A percentile compares a stretch with the other conserved stretches of the same genome.
These are phyloP conservation scores for Colletotrichum trifolii DNA, from an alignment of 2,329 filamentous ascomycete genomes.

Conservation along the genomic window DNA sequence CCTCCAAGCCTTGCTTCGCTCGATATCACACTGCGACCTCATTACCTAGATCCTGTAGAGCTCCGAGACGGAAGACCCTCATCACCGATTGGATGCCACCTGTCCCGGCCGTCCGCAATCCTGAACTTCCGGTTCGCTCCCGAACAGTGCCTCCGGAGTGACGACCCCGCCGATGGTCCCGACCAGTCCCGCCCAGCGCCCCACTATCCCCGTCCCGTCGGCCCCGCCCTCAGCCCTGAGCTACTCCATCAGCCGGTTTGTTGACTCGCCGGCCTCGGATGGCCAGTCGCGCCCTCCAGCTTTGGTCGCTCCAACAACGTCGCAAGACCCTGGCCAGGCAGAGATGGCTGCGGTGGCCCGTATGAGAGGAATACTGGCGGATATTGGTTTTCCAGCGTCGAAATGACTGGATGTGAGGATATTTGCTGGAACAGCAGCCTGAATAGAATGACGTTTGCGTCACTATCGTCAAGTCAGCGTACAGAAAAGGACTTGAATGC, in stretches of 20 bases:
- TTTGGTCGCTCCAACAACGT: background rate
- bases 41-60: too few species aligned
- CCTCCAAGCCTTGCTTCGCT: background rate
- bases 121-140: background rate
- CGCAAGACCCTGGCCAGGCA: background rate
- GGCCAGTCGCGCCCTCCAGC: background rate
- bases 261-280: constrained; percentile 12
- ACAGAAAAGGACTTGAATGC: background rate
- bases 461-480: too few species aligned
- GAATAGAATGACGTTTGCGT: background rate
- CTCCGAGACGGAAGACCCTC: background rate
- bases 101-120: background rate
- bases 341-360: background rate
- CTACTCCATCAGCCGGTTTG: constrained; percentile 19
- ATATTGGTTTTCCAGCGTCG: background rate
- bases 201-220: constrained; percentile 24
- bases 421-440: background rate
- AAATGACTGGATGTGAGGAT: constrained; percentile 19
- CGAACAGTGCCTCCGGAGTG: background rate
- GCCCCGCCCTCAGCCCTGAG: constrained; percentile 11
- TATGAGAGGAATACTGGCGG: constrained; percentile 18
- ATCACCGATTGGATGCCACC: constrained; percentile 2
- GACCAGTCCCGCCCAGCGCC: constrained; percentile 2
- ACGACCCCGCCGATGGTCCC: constrained; percentile 11
- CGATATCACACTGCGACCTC: background rate